Evolutionary conservation across 306 rosid genomes (phyloP), one percentile per base, ranked within the genome.

Genomic region (Hylodesmum podocarpum): DNA sequence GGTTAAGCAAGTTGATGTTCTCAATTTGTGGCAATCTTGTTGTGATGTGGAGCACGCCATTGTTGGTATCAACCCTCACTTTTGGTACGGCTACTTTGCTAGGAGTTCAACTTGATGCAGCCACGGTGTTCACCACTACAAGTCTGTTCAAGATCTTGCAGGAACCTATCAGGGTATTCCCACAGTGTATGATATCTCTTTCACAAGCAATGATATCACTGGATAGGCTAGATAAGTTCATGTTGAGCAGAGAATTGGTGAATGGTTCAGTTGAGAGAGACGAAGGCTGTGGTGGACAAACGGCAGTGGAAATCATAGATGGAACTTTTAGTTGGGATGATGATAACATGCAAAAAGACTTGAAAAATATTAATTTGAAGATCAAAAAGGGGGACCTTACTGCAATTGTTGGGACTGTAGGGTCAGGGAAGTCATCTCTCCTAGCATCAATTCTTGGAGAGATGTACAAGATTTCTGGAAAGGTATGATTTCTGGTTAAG

Each of bases 391-490:
- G 96, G 3, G 84, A 88, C 54, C 87, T 90, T 51, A 78, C 96
- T 0, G 93, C 91, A 33, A 72, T 92, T 72, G 97, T 92, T 36
- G 97, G 97, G 47, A 92, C 89, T 5, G 97, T 92, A 2, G 97
- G 97, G 36, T 88, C 93, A 6, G 97, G 97, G 46, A 92, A 92
- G 74, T 92, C 97, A 67, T 92, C 97, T 40, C 88, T 92, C 51
- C 84, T 92, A 3, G 86, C 89, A 2, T 86, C 97, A 11, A 63
- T 92, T 86, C 91, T 92, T 15, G 96, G 96, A 12, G 96, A 92
- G 82, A 92, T 90, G 97, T 83, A 55, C 78, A 92, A 77, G 68
- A 43, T 87, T 37, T 80, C 96, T 0, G 97, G 96, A 75, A 81
- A 68, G 93, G 93, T 92, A 87, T 65, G 79, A 37, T 70, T 66